Evolutionary conservation across 2,329 filamentous ascomycete genomes (phyloP).

Genomic region (Claviceps purpurea): DNA sequence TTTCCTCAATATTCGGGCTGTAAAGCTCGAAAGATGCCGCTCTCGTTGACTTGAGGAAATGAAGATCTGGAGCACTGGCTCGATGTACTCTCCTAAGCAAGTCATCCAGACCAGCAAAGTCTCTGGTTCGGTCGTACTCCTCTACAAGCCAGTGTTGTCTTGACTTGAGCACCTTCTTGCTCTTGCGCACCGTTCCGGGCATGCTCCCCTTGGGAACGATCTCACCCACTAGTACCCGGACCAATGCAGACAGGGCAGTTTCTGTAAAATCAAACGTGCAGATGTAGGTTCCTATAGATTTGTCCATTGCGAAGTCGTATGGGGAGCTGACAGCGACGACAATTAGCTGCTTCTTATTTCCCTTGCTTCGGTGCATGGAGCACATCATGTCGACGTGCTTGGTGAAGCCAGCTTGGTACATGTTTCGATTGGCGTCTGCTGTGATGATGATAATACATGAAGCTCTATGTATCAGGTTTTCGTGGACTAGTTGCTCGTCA

Average conservation of each 20-base stretch:
- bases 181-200: conserved; percentile 69
- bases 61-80: conserved; percentile 50
- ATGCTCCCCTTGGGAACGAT: conserved; percentile 44
- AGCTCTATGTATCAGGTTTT: conserved; percentile 79
- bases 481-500: conserved; percentile 47
- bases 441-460: conserved; percentile 83
- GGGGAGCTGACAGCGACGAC: conserved; percentile 90
- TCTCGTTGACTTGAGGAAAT: conserved; percentile 55
- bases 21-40: conserved; percentile 65
- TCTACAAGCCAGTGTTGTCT: conserved; percentile 92
- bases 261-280: conserved; percentile 97
- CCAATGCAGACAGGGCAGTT: conserved; percentile 71
- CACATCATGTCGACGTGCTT: conserved; percentile 96
- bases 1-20: conserved; percentile 58
- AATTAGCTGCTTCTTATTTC: conserved; percentile 77
- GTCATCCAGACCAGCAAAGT: conserved; percentile 59
- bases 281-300: conserved; percentile 78
- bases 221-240: conserved; percentile 74
- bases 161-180: conserved; percentile 76
- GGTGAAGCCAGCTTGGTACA: conserved; percentile 89
- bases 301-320: conserved; percentile 92
- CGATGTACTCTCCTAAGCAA: conserved; percentile 60
- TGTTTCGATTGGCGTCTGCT: conserved; percentile 83
- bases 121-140: conserved; percentile 67
- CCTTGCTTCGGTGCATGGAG: conserved; percentile 61